Percentiles rank a stretch among this genome's conserved stretches.
Conservation (phyloP, 2,329 filamentous ascomycete species). For the Phyllosticta citribraziliensis region DNA sequence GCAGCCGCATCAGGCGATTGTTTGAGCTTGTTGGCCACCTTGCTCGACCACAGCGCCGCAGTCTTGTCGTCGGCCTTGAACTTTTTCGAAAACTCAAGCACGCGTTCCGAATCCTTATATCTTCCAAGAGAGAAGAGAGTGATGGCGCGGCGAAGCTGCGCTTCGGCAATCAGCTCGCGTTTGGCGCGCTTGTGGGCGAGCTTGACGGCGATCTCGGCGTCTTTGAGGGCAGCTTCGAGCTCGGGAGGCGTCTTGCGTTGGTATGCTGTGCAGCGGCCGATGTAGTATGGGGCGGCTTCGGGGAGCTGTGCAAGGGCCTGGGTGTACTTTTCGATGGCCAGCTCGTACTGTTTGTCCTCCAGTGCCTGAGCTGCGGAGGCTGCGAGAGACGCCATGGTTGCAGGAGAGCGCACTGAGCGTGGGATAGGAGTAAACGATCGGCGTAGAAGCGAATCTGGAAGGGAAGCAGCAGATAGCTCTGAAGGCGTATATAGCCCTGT, state of each 20-base stretch:
- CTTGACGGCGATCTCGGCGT: constrained; percentile 43
- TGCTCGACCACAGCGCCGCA: constrained; percentile 49
- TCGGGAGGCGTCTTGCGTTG: constrained; percentile 49
- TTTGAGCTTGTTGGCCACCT: constrained; percentile 43
- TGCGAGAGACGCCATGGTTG: constrained; percentile 40
- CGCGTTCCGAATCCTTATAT: constrained; percentile 65
- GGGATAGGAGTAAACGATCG: background rate
- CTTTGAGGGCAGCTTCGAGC: constrained; percentile 33
- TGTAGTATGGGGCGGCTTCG: constrained; percentile 65
- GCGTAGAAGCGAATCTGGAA: background rate
- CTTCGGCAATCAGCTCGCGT: constrained; percentile 66
- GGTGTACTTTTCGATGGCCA: constrained; percentile 56
- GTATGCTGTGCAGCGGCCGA: constrained; percentile 72
- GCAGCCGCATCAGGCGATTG: constrained; percentile 23
- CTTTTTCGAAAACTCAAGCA: constrained; percentile 51
- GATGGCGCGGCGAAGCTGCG: constrained; percentile 71
- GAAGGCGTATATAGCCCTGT: background rate
- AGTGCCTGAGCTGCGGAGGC: constrained; percentile 51
- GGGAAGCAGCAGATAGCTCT: background rate
- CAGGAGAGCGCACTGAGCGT: background rate
- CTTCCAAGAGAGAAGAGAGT: constrained; percentile 59
- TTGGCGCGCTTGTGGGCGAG: constrained; percentile 64
- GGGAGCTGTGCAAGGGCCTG: constrained; percentile 56
- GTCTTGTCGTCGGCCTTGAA: constrained; percentile 44
- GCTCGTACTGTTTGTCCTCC: constrained; percentile 51